Evolutionary conservation across 192 early-diverging fungal genomes (phyloP), one percentile per base, ranked within the genome.

Genomic region (Coemansia sp.): DNA sequence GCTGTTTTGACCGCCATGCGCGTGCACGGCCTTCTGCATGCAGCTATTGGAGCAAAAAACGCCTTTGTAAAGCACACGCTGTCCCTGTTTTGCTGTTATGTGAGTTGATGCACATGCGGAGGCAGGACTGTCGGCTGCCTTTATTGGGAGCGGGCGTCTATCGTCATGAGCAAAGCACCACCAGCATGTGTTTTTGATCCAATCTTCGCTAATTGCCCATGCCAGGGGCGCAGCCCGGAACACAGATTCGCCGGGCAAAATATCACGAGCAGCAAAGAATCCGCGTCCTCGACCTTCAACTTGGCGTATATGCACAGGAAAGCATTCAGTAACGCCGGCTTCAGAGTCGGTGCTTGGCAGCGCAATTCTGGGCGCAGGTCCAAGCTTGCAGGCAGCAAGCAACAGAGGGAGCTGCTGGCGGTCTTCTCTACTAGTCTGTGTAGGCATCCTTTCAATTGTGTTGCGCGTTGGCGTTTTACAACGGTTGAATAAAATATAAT

Each of bases 231-330:
- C 59, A 0, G 77, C 72, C 14, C 38, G 51, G 22, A 80, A 66
- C 52, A 80, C 72, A 6, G 58, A 53, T 29, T 80, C 72, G 38
- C 72, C 72, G 2, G 15, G 17, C 7, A 58, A 45, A 50, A 80
- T 71, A 48, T 68, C 60, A 5, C 72, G 64, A 14, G 72, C 49
- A 2, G 77, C 77, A 71, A 80, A 80, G 55, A 74, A 80, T 4
- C 77, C 77, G 10, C 77, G 77, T 2, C 77, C 77, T 12, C 77
- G 77, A 39, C 72, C 77, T 2, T 67, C 61, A 10, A 71, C 65
- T 37, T 65, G 50, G 6, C 52, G 55, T 38, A 80, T 75, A n/a
- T 51, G 61, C 47, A 80, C 29, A 12, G 77, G 77, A 19, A 80
- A 80, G 38, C 27, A 54, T 22, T 15, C 35, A 11, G 22, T 19